A percentile compares a stretch with the other conserved stretches of the same genome.
phyloP scores from a whole-genome alignment of 352 stramenopile species.

The Phytopythium ostracodes region DNA sequence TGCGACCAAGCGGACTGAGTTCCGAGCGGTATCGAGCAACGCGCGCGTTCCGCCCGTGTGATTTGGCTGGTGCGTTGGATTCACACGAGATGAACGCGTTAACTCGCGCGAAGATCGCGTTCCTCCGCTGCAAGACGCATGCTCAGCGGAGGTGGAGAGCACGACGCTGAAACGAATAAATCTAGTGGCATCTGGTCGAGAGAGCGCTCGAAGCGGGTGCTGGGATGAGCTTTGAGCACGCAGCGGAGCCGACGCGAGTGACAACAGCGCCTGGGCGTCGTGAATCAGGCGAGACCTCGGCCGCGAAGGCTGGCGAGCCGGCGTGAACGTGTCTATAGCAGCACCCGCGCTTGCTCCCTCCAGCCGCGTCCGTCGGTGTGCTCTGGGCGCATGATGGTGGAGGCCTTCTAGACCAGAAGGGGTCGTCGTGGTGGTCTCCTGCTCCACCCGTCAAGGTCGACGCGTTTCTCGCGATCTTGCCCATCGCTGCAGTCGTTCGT shows the following conservation, averaged over 20 bases:
- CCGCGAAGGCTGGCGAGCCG: no score
- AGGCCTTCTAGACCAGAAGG: no score
- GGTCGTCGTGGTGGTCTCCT: no score
- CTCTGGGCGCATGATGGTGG: no score
- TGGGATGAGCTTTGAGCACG: neutral
- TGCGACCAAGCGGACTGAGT: neutral
- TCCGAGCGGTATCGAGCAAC: neutral
- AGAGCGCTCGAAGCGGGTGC: neutral
- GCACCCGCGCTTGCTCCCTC: no score
- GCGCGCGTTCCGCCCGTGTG: neutral
- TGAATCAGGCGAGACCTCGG: no score
- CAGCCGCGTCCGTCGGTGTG: no score
- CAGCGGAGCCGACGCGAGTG: neutral
- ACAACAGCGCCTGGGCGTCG: neutral
- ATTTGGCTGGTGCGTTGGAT: neutral
- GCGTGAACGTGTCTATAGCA: no score
- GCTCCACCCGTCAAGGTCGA: no score
- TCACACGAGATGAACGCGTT: neutral
- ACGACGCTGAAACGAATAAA: neutral
- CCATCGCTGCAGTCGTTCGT: no score
- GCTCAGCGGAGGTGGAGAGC: neutral
- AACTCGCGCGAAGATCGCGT: neutral
- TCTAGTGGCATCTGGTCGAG: neutral
- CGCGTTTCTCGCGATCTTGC: no score
- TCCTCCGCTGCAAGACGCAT: neutral